Base-by-base conservation (phyloP, 2,329 filamentous ascomycete species). In the Scolecobasidium constrictum region DNA sequence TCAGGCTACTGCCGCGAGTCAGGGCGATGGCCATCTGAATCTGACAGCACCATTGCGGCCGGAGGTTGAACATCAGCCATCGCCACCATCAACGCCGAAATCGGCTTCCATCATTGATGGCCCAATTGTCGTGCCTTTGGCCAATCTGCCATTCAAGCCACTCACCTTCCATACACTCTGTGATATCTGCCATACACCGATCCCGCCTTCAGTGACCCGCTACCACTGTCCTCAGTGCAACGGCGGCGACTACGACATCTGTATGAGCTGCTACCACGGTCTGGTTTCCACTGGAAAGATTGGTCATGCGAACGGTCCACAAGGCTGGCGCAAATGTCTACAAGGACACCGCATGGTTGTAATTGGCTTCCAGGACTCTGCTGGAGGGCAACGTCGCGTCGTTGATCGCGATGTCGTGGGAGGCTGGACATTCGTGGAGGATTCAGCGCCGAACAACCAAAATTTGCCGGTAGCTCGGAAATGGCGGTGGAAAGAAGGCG, bases 191-290 rank as follows among this genome's bases (percentile, higher is more conserved):
- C 75, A 72, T 35, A 73, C 78, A 38, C 67, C 77, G 1, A 93
- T 95, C 46, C 71, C 78, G 3, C 78, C 85, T 0, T 74, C 71
- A 0, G 71, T 78, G 40, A 75, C 74, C 4, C 75, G 87, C 12
- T 87, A 82, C 51, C 90, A 95, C 62, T 96, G 90, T 61, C 80
- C 78, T 38, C 66, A 71, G 40, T 94, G 87, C 60, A 77, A 76
- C 40, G 67, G 73, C 21, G 87, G 87, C n/a, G 83, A 93, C 58
- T 94, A 92, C 59, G 86, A 95, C 52, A 75, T 94, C 38, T 95
- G 88, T 63, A 71, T 71, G 15, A 67, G 72, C 3, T 95, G 88
- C 67, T 95, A 95, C 59, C 65, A 72, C 39, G 73, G 72, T 37
- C 69, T 88, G 5, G 73, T 83, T 2, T 62, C 68, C 2, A 71